phyloP scores from a whole-genome alignment of 257 asterid species.

The Solanum bulbocastanum region DNA sequence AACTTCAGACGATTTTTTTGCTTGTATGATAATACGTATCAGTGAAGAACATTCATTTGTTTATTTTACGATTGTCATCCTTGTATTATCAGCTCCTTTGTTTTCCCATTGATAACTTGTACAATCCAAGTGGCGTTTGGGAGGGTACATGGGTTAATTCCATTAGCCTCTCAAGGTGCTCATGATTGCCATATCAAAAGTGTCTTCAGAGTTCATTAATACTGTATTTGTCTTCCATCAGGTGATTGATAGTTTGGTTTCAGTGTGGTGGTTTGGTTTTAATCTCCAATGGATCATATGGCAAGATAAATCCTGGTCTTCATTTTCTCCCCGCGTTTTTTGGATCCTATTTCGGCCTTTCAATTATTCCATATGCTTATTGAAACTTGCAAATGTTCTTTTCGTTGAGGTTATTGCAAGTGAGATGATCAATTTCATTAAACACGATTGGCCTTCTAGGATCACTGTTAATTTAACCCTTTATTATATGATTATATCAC shows the following conservation, averaged over 20 bases:
- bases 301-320: background rate
- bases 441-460: background rate
- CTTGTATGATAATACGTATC: background rate
- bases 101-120: background rate
- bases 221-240: background rate
- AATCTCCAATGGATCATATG: background rate
- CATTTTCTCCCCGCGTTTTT: background rate
- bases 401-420: background rate
- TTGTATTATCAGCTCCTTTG: background rate
- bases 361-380: background rate
- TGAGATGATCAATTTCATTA: background rate
- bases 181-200: background rate
- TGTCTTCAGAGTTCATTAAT: background rate
- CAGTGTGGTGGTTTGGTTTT: too few species aligned
- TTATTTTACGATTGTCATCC: background rate
- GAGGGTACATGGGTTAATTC: background rate
- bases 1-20: background rate
- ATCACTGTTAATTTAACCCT: background rate
- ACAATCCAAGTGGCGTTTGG: background rate
- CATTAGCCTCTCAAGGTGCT: background rate
- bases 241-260: background rate
- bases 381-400: background rate
- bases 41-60: background rate
- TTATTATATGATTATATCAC: background rate
- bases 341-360: background rate